These are phyloP conservation scores for Xylaria sp. DNA, from an alignment of 2,329 filamentous ascomycete species.

Conservation along the genomic window DNA sequence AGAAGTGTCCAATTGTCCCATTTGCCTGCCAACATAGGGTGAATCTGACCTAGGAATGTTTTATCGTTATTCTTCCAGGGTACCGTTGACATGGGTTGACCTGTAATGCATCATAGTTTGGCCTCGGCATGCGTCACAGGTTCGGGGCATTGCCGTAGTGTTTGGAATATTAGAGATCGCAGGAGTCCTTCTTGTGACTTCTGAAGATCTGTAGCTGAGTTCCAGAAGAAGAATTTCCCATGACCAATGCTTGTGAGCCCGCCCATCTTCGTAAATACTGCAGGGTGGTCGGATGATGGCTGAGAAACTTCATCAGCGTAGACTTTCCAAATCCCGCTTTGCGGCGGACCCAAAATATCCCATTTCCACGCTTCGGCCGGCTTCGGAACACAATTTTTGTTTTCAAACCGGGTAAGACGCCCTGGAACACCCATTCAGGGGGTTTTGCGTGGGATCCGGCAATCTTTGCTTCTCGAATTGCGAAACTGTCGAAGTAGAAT, in stretches of 20 bases:
- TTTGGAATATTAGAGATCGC: constrained; percentile 18
- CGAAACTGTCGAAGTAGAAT: constrained; percentile 1
- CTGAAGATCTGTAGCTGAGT: constrained; percentile 19
- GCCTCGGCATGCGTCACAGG: not conserved
- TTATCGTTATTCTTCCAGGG: not conserved
- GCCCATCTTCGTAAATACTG: constrained; percentile 14
- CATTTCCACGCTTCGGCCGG: constrained; percentile 6
- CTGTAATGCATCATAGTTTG: not conserved
- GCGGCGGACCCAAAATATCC: constrained; percentile 26
- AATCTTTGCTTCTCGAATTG: not conserved
- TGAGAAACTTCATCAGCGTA: constrained; percentile 31
- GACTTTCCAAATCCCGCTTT: constrained; percentile 29
- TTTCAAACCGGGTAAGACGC: not conserved
- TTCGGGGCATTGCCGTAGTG: constrained; percentile 16
- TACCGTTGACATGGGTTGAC: not conserved
- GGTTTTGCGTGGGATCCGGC: not conserved
- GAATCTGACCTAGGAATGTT: too few species aligned
- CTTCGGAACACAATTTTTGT: not conserved
- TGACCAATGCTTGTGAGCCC: not conserved
- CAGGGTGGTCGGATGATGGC: constrained; percentile 7
- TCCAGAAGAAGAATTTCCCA: constrained; percentile 31
- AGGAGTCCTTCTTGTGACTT: constrained; percentile 29
- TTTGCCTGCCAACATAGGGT: too few species aligned
- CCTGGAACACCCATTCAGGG: constrained; percentile 20
- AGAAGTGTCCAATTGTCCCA: not conserved